Percentiles rank a stretch among this genome's conserved stretches.
Conservation (phyloP, 306 rosid genomes). For the Hippophae gyantsensis region DNA sequence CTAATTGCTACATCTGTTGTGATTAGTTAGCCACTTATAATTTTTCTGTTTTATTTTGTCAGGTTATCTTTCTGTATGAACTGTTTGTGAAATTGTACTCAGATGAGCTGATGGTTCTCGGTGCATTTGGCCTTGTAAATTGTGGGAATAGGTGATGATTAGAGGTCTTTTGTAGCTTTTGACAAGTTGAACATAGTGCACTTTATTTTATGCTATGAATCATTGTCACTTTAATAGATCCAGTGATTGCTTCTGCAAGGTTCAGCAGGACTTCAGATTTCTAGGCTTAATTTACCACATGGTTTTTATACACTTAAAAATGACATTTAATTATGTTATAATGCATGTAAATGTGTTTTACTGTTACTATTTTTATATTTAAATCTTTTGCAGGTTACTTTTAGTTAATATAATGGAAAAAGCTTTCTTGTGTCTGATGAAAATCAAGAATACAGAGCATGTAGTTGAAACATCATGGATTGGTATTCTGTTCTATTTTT, state of each 20-base stretch:
- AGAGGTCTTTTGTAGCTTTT: slow-evolving; percentile 17
- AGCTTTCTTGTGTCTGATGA: too few species aligned
- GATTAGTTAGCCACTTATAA: slow-evolving; percentile 15
- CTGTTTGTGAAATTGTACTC: slow-evolving; percentile 51
- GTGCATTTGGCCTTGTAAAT: slow-evolving; percentile 65
- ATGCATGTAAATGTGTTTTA: background rate
- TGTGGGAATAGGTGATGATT: slow-evolving; percentile 66
- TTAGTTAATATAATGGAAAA: too few species aligned
- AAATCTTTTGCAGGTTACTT: too few species aligned
- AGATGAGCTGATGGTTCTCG: slow-evolving; percentile 43
- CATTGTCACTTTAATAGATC: background rate
- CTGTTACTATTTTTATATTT: too few species aligned
- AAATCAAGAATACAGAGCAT: too few species aligned
- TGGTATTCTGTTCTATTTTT: too few species aligned
- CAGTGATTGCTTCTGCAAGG: background rate
- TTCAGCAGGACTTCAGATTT: background rate
- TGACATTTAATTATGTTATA: background rate
- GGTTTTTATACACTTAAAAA: background rate
- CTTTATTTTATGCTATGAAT: background rate
- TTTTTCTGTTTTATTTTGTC: slow-evolving; percentile 28
- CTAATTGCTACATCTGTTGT: slow-evolving; percentile 4
- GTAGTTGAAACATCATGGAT: too few species aligned
- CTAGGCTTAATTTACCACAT: background rate
- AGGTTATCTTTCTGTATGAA: slow-evolving; percentile 59
- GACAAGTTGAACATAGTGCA: slow-evolving; percentile 3